These are phyloP conservation scores for Phytophthora fragariaefolia DNA, from an alignment of 352 stramenopile genomes.

Conservation along the genomic window DNA sequence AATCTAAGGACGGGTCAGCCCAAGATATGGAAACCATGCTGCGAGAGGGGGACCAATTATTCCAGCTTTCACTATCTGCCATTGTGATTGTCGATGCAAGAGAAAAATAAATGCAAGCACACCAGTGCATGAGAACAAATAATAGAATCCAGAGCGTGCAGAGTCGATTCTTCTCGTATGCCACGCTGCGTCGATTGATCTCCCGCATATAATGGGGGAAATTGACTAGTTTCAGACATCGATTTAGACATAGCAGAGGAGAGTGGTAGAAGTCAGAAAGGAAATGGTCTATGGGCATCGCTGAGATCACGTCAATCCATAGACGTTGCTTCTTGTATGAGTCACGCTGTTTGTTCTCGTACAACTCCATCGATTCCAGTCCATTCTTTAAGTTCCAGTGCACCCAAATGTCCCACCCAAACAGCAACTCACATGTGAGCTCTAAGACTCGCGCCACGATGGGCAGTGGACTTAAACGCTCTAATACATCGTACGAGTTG, in stretches of 20 bases:
- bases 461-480: conserved; percentile 27
- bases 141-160: conserved; percentile 50
- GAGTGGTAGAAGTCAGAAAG: conserved; percentile 51
- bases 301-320: conserved; percentile 49
- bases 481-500: conserved; percentile 48
- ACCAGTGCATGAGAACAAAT: conserved; percentile 61
- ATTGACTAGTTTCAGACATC: conserved; percentile 61
- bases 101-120: conserved; percentile 52
- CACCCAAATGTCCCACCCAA: conserved; percentile 65
- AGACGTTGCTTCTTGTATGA: conserved; percentile 47
- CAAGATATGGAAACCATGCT: conserved; percentile 19
- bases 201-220: conserved; percentile 61
- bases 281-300: conserved; percentile 66
- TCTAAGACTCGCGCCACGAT: conserved; percentile 40
- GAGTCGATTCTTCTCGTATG: conserved; percentile 58
- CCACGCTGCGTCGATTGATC: conserved; percentile 55
- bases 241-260: conserved; percentile 48
- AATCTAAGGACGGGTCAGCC: conserved; percentile 1
- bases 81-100: conserved; percentile 24
- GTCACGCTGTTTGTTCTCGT: conserved; percentile 48
- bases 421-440: conserved; percentile 51
- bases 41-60: conserved; percentile 46
- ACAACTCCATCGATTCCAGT: conserved; percentile 55
- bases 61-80: conserved; percentile 32
- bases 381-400: conserved; percentile 65